These are phyloP conservation scores for Neonectria punicea DNA, from an alignment of 2,329 filamentous ascomycete species.

Conservation along the genomic window DNA sequence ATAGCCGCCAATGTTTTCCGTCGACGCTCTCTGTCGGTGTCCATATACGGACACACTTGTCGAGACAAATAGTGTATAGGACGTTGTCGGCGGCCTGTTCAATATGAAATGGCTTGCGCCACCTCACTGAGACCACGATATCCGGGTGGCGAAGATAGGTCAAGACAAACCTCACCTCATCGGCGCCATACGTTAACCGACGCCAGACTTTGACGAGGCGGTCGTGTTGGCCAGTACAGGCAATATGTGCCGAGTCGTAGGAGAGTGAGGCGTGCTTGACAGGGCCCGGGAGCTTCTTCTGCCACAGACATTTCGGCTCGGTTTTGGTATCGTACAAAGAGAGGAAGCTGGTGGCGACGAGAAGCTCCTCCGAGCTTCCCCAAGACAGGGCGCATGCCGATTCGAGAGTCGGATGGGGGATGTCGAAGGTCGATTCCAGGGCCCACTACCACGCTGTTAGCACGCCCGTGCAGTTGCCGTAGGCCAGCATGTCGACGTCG, in stretches of 20 bases:
- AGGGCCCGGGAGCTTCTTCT: slow-evolving; percentile 76
- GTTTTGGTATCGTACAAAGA: slow-evolving; percentile 70
- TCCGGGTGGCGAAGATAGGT: slow-evolving; percentile 88
- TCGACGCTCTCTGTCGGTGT: slow-evolving; percentile 77
- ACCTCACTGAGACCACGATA: slow-evolving; percentile 83
- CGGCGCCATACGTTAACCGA: slow-evolving; percentile 82
- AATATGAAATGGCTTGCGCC: slow-evolving; percentile 81
- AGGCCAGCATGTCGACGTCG: neutral
- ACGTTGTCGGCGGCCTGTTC: slow-evolving; percentile 87
- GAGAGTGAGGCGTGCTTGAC: slow-evolving; percentile 82
- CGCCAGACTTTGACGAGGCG: slow-evolving; percentile 93
- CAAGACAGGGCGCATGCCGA: slow-evolving; percentile 75
- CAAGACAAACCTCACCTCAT: slow-evolving; percentile 89
- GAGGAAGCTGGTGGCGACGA: slow-evolving; percentile 78
- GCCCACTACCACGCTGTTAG: slow-evolving; percentile 63
- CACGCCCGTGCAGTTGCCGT: slow-evolving; percentile 11
- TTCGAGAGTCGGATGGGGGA: slow-evolving; percentile 43
- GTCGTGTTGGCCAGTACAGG: slow-evolving; percentile 82
- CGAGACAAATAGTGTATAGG: slow-evolving; percentile 87
- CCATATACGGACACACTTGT: slow-evolving; percentile 86
- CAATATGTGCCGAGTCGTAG: slow-evolving; percentile 87
- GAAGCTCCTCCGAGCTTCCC: slow-evolving; percentile 86
- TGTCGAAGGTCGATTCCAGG: slow-evolving; percentile 69
- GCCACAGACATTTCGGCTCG: slow-evolving; percentile 73
- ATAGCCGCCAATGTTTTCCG: slow-evolving; percentile 78